Conservation (phyloP, 345 rosid species). For the Durio zibethinus region DNA sequence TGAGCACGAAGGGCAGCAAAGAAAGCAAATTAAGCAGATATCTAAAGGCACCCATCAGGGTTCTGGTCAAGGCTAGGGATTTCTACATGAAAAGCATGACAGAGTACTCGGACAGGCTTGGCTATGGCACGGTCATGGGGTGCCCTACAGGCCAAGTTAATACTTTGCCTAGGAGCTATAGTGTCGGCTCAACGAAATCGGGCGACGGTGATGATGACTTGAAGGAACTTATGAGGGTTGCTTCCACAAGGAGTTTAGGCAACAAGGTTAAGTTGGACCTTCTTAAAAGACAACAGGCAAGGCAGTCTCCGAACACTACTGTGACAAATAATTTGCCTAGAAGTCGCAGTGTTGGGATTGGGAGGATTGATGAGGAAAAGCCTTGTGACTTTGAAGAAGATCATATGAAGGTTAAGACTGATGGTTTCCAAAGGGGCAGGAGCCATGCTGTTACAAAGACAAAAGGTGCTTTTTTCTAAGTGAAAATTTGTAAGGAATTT, state of each 20-base stretch:
- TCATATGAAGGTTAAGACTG: slow-evolving; percentile 4
- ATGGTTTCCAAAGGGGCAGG: slow-evolving; percentile 38
- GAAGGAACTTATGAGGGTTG: slow-evolving; percentile 49
- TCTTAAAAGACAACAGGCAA: not conserved
- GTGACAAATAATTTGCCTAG: slow-evolving; percentile 27
- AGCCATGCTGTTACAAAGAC: slow-evolving; percentile 35
- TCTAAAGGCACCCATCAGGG: slow-evolving; percentile 41
- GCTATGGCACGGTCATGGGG: slow-evolving; percentile 34
- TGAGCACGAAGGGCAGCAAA: slow-evolving; percentile 23
- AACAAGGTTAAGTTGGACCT: slow-evolving; percentile 3
- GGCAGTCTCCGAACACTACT: not conserved
- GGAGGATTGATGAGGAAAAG: slow-evolving; percentile 77
- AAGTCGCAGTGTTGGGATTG: slow-evolving; percentile 44
- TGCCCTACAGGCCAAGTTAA: slow-evolving; percentile 39
- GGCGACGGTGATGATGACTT: slow-evolving; percentile 30
- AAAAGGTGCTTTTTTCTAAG: slow-evolving; percentile 14
- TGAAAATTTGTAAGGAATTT: not conserved
- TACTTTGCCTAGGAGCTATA: slow-evolving; percentile 50
- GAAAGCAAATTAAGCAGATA: slow-evolving; percentile 34
- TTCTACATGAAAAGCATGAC: slow-evolving; percentile 57
- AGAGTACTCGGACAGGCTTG: slow-evolving; percentile 47
- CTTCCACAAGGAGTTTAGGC: slow-evolving; percentile 37
- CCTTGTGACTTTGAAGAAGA: slow-evolving; percentile 51
- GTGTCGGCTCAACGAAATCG: slow-evolving; percentile 34
- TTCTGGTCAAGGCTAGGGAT: slow-evolving; percentile 50